phyloP scores from a whole-genome alignment of 164 flowering plant species.

The Piper betle region DNA sequence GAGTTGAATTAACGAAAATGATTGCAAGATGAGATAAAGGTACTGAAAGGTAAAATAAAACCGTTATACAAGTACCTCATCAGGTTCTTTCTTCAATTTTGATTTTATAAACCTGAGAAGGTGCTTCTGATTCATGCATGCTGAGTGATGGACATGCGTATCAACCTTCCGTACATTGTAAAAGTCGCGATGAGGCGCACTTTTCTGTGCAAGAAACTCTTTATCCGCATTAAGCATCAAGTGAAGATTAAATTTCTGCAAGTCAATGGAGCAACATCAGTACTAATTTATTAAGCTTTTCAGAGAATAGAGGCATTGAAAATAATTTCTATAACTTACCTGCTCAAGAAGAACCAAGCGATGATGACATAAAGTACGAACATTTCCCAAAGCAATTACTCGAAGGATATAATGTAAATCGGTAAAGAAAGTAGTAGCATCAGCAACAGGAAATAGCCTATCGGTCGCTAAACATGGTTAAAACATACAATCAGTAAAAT shows the following conservation, averaged over 20 bases:
- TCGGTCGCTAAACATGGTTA: constrained; percentile 40
- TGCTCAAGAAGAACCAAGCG: constrained; percentile 84
- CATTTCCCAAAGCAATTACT: constrained; percentile 76
- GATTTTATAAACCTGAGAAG: constrained; percentile 91
- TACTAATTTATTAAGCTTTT: neutral
- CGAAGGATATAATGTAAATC: constrained; percentile 79
- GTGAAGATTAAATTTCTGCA: constrained; percentile 96
- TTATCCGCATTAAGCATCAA: constrained; percentile 95
- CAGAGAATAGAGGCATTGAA: neutral
- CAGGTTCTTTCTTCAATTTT: constrained; percentile 94
- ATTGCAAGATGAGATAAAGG: neutral
- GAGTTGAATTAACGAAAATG: neutral
- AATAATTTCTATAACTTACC: constrained; percentile 18
- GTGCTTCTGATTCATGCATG: constrained; percentile 99
- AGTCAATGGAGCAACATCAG: neutral
- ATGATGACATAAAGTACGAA: constrained; percentile 76
- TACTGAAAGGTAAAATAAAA: neutral
- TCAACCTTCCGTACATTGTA: constrained; percentile 98
- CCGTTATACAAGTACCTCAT: constrained; percentile 49
- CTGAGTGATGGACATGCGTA: constrained; percentile 98
- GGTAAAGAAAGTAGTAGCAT: constrained; percentile 90
- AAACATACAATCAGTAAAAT: constrained; percentile 5
- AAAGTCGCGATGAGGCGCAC: constrained; percentile 99
- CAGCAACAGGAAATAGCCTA: constrained; percentile 81
- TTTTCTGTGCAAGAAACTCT: constrained; percentile 95